Percentiles rank a stretch among this genome's conserved stretches.
Conservation (phyloP, 2,329 filamentous ascomycete genomes). For the Penicillium griseofulvum region DNA sequence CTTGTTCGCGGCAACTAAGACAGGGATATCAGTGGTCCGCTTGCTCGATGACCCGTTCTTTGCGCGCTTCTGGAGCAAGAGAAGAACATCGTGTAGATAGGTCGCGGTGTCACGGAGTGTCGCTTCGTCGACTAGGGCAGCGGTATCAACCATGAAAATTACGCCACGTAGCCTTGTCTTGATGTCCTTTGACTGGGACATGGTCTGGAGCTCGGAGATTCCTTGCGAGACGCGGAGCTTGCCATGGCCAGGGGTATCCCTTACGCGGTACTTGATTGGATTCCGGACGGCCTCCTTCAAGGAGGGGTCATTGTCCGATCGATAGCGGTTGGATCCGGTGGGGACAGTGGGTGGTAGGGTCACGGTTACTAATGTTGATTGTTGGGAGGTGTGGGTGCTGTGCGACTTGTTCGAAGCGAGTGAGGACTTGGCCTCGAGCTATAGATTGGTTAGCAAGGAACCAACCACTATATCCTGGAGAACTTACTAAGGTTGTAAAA, state of each 20-base stretch:
- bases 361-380: constrained; percentile 56
- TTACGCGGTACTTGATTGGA: constrained; percentile 39
- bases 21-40: constrained; percentile 60
- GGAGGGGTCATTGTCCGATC: constrained; percentile 63
- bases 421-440: constrained; percentile 49
- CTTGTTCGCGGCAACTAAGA: constrained; percentile 92
- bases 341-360: constrained; percentile 53
- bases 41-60: constrained; percentile 54
- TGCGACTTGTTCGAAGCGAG: constrained; percentile 33
- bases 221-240: constrained; percentile 72
- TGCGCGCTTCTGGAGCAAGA: constrained; percentile 73
- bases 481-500: constrained; percentile 69
- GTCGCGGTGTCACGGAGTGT: constrained; percentile 69
- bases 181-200: constrained; percentile 33
- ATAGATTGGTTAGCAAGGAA: neutral
- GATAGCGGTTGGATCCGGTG: constrained; percentile 61
- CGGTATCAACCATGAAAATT: constrained; percentile 86
- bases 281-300: constrained; percentile 53
- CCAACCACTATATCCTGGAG: neutral
- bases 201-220: constrained; percentile 39
- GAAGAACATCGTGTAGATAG: constrained; percentile 87
- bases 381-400: constrained; percentile 62
- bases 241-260: constrained; percentile 89
- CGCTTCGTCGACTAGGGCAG: constrained; percentile 53
- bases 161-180: constrained; percentile 61